Percentiles rank a stretch among this genome's conserved stretches.
Conservation (phyloP, 371 early-diverging fungal genomes). For the Saksenaea vasiformis region DNA sequence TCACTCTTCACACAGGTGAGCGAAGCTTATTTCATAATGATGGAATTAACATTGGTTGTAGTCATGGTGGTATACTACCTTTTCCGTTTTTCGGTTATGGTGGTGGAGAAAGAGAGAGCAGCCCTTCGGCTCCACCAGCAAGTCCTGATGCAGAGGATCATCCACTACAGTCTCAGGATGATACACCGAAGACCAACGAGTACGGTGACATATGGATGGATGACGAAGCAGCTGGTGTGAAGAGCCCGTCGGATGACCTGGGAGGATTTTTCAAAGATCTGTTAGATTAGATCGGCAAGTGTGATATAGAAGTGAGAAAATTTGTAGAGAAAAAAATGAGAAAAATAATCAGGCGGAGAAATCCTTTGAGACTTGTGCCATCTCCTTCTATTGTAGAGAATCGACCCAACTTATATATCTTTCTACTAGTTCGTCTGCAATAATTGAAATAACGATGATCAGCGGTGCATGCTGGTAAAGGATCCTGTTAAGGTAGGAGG, state of each 20-base stretch:
- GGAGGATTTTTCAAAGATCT: constrained; percentile 25
- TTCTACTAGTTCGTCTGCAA: too few species aligned
- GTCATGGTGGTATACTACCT: constrained; percentile 43
- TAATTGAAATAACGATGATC: too few species aligned
- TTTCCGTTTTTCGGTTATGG: constrained; percentile 51
- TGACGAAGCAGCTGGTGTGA: constrained; percentile 48
- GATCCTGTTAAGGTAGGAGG: too few species aligned
- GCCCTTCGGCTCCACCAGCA: constrained; percentile 5
- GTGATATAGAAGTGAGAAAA: too few species aligned
- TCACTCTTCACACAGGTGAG: constrained; percentile 69
- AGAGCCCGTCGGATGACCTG: constrained; percentile 32
- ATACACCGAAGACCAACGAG: constrained; percentile 16
- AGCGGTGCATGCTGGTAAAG: too few species aligned
- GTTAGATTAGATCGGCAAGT: too few species aligned
- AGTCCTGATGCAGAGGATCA: constrained; percentile 9
- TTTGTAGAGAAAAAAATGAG: too few species aligned
- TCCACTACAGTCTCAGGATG: constrained; percentile 5
- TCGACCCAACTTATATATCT: too few species aligned
- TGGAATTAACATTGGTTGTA: neutral
- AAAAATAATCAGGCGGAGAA: too few species aligned
- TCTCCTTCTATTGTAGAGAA: too few species aligned
- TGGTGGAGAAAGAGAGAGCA: constrained; percentile 26
- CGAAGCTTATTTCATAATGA: neutral
- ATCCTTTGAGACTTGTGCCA: too few species aligned
- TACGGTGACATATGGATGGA: constrained; percentile 43